Percentiles rank a stretch among this genome's conserved stretches.
Evolutionary conservation across 169 alveolate species (phyloP).

Genomic region (Plasmodium blacklocki): DNA sequence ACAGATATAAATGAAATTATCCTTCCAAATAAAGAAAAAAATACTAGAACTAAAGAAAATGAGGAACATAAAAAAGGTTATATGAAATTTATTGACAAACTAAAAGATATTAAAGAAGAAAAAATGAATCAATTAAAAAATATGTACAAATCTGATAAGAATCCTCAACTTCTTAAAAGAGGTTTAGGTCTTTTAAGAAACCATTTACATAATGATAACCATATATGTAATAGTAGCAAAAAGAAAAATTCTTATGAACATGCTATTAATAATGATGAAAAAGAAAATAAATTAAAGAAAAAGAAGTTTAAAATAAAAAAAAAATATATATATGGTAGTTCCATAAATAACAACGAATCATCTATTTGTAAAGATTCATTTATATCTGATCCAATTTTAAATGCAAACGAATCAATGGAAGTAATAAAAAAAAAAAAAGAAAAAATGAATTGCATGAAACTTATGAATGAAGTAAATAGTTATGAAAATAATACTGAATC

Average conservation of each 20-base stretch:
- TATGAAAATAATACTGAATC: no score
- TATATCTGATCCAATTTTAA: no score
- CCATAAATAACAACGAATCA: not conserved
- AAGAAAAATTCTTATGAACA: not conserved
- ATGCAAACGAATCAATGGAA: no score
- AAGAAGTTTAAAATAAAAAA: not conserved
- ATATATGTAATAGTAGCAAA: not conserved
- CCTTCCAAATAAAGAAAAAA: constrained; percentile 9
- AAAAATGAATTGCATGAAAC: no score
- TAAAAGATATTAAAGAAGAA: constrained; percentile 66
- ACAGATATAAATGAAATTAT: not conserved
- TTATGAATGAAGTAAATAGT: no score
- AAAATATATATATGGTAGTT: not conserved
- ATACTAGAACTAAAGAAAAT: constrained; percentile 2
- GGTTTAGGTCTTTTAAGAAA: constrained; percentile 38
- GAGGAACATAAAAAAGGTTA: constrained; percentile 12
- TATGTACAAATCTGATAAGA: constrained; percentile 62
- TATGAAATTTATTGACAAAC: constrained; percentile 32
- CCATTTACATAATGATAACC: constrained; percentile 20
- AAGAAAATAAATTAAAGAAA: not conserved
- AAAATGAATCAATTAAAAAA: constrained; percentile 56
- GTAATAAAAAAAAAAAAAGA: no score
- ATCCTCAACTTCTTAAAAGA: constrained; percentile 23
- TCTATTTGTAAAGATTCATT: no score
- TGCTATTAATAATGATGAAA: not conserved